A percentile compares a stretch with the other conserved stretches of the same genome.
Conservation (phyloP, 2,329 filamentous ascomycete species). For the Colletotrichum karsti region DNA sequence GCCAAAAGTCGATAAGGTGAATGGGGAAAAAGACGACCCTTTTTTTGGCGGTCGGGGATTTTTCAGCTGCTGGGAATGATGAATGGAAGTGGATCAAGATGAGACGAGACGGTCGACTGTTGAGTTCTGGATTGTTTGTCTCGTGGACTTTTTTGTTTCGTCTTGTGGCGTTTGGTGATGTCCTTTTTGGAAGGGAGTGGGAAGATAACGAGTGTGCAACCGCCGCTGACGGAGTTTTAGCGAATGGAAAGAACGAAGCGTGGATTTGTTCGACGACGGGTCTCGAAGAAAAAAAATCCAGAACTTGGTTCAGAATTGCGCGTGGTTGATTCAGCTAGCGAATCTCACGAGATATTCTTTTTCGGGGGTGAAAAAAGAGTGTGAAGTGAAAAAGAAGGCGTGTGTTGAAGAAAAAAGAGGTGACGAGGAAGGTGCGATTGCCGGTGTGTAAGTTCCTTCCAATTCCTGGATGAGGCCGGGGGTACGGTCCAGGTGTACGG, state of each 20-base stretch:
- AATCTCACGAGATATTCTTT: slow-evolving; percentile 8
- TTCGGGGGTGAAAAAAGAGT: no score
- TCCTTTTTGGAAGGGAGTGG: slow-evolving; percentile 1
- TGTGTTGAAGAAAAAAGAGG: neutral
- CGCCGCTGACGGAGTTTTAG: slow-evolving; percentile 21
- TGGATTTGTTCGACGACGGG: slow-evolving; percentile 8
- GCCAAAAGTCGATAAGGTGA: neutral
- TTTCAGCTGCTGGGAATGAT: neutral
- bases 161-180: neutral
- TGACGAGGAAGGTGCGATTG: neutral
- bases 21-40: neutral
- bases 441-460: slow-evolving; percentile 12
- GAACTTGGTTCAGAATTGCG: neutral
- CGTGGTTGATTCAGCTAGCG: slow-evolving; percentile 7
- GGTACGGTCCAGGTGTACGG: no score
- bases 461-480: slow-evolving; percentile 18
- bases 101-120: neutral
- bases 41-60: neutral
- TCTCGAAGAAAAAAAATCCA: neutral
- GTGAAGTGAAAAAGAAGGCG: slow-evolving; percentile 1
- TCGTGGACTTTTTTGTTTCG: neutral
- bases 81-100: slow-evolving; percentile 17
- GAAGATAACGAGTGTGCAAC: slow-evolving; percentile 18
- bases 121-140: neutral
- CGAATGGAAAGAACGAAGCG: slow-evolving; percentile 22